Conservation (phyloP, 345 rosid genomes). For the Populus alba region DNA sequence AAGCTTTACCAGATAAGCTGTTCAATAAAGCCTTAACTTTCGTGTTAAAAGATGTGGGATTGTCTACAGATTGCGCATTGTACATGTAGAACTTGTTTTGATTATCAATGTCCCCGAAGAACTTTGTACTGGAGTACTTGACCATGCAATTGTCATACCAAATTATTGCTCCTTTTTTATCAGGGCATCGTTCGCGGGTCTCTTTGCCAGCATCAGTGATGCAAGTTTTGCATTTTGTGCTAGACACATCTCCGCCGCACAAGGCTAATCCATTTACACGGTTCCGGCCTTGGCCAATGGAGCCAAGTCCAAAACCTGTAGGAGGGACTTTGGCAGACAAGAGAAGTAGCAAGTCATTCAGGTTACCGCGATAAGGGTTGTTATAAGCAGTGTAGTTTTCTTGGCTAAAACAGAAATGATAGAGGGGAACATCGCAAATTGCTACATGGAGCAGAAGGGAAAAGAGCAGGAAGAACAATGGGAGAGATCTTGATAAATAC, state of each 20-base stretch:
- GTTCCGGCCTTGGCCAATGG: too few species aligned
- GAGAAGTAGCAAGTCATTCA: too few species aligned
- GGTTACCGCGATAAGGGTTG: too few species aligned
- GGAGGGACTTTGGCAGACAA: too few species aligned
- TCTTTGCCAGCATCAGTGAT: not conserved
- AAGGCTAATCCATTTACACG: not conserved
- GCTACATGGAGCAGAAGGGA: too few species aligned
- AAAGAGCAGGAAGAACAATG: too few species aligned
- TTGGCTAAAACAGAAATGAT: too few species aligned
- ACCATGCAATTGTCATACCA: slow-evolving; percentile 13
- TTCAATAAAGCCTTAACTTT: not conserved
- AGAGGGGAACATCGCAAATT: too few species aligned
- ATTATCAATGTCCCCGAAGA: slow-evolving; percentile 7
- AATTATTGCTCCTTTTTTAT: slow-evolving; percentile 7
- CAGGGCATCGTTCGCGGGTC: not conserved
- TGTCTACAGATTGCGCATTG: not conserved
- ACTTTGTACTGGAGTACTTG: not conserved
- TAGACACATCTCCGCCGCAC: not conserved
- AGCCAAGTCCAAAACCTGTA: too few species aligned
- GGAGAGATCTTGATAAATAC: too few species aligned
- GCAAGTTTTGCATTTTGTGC: not conserved
- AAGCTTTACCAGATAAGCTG: not conserved
- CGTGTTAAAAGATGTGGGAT: not conserved
- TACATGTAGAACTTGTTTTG: not conserved
- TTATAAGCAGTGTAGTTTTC: too few species aligned